Conservation (phyloP, 345 rosid species). For the Populus simonii region DNA sequence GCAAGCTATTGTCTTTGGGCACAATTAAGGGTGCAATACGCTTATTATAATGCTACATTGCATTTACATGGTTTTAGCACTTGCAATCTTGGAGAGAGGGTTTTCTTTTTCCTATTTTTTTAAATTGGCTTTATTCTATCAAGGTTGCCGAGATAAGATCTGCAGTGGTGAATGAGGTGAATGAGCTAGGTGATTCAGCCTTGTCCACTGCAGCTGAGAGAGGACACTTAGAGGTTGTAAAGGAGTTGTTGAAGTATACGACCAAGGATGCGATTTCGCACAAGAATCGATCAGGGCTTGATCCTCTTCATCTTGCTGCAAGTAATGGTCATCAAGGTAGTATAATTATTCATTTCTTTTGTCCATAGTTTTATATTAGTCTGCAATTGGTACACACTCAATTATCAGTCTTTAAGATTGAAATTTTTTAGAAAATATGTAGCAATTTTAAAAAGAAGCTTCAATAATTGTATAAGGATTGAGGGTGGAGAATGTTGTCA, state of each 20-base stretch:
- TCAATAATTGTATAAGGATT: background rate
- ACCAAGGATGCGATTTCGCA: conserved; percentile 53
- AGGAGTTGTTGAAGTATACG: conserved; percentile 60
- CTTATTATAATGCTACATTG: too few species aligned
- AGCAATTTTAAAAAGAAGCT: too few species aligned
- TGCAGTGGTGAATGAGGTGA: conserved; percentile 80
- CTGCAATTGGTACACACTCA: too few species aligned
- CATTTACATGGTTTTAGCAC: background rate
- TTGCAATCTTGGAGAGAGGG: background rate
- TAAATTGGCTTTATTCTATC: background rate
- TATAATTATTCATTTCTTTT: background rate
- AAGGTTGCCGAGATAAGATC: conserved; percentile 69
- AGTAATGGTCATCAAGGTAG: conserved; percentile 81
- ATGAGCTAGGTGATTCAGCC: conserved; percentile 91
- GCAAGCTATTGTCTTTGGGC: too few species aligned
- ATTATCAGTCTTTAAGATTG: too few species aligned
- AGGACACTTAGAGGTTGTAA: conserved; percentile 75
- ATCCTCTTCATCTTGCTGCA: conserved; percentile 79
- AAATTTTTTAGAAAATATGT: too few species aligned
- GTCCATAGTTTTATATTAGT: too few species aligned
- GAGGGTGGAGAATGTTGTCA: background rate
- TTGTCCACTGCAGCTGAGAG: conserved; percentile 78
- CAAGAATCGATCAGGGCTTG: conserved; percentile 69
- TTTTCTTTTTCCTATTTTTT: background rate
- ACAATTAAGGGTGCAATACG: too few species aligned